Base-by-base conservation (phyloP, 2,329 filamentous ascomycete species). In the Aspergillus piperis region DNA sequence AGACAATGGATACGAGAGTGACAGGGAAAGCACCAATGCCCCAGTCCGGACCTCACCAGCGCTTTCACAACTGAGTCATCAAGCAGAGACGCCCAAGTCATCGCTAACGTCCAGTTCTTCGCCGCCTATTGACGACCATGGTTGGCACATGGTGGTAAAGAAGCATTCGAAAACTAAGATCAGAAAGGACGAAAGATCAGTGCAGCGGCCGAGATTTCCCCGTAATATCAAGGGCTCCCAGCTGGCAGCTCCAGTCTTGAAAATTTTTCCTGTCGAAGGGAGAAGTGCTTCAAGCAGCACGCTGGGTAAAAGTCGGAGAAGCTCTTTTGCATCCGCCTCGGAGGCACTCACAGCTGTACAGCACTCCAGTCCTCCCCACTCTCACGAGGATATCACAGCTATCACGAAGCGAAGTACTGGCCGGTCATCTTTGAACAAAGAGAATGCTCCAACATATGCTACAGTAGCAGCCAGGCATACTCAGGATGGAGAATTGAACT, bases 331-430 rank as follows among this genome's bases (percentile, higher is more conserved):
- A 58, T 79, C 78, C 3, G 79, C 78, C 3, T 73, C 76, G 30
- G 71, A 71, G 58, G 72, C 75, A 13, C 66, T 81, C 5, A 68
- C 74, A 5, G 71, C 76, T 1, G 72, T 80, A 15, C 76, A 78
- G 47, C 69, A 71, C 36, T 68, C 68, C 5, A 79, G 73, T 55
- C 71, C 73, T n/a, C 67, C 73, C 3, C 66, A 41, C 30, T 50
- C 47, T 19, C 66, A 64, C 48, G 58, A 62, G 61, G 68, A 60
- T 51, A 38, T 49, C 44, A 59, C 27, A 44, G 61, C 59, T 49
- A 38, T 49, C 48, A 59, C 27, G 41, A 61, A 60, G 11, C 54
- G 30, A 47, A 51, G 27, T 21, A 21, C 47, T 44, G 60, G 27
- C 39, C 58, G 60, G 42, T 41, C 50, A 19, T 44, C 51, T 11